Evolutionary conservation across 148 eudicot species (phyloP).

Genomic region (Beta vulgaris): DNA sequence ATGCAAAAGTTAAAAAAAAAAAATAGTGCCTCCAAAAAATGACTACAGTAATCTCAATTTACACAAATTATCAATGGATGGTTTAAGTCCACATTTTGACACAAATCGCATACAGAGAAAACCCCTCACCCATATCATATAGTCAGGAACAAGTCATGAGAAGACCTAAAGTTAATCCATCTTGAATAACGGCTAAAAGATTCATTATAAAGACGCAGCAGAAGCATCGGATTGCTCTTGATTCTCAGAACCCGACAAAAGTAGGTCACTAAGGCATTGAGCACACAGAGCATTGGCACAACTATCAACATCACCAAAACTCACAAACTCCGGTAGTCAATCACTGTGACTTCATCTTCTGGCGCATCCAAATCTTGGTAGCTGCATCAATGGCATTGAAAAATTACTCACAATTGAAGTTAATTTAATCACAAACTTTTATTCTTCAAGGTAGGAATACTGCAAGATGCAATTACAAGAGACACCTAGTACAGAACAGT

Average conservation of each 20-base stretch:
- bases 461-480: not conserved
- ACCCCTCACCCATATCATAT: not conserved
- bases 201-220: not conserved
- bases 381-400: conserved; percentile 40
- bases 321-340: conserved; percentile 93
- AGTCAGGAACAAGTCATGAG: not conserved
- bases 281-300: not conserved
- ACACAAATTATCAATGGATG: conserved; percentile 13
- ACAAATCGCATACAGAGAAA: conserved; percentile 10
- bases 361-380: conserved; percentile 96
- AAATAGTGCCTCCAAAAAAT: conserved; percentile 12
- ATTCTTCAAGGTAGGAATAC: not conserved
- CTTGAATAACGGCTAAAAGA: not conserved
- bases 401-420: not conserved
- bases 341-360: conserved; percentile 95
- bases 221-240: not conserved
- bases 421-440: not conserved
- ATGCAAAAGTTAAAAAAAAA: not conserved
- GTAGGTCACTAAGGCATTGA: not conserved
- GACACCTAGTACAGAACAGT: not conserved
- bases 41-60: conserved; percentile 4
- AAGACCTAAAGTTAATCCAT: not conserved
- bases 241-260: conserved; percentile 7
- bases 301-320: not conserved
- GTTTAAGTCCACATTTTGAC: not conserved